Base-by-base conservation (phyloP, 768 basidiomycete species). In the Lactifluus hygrophoroides region DNA sequence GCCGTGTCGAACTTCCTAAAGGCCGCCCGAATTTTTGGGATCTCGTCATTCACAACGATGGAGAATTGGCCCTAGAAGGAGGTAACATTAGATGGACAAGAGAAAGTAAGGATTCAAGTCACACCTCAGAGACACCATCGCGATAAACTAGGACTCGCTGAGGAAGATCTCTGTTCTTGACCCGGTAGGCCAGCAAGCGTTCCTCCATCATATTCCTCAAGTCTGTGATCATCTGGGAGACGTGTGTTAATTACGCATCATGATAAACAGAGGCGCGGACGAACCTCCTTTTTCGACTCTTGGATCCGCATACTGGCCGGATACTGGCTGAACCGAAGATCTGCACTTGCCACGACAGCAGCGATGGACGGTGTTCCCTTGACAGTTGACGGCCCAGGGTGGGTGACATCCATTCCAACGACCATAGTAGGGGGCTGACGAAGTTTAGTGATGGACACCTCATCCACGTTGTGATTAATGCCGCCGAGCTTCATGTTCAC, bases 121-220 rank as follows among this genome's bases (percentile, higher is more conserved):
- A 35, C 51, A 85, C 88, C 72, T 90, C 88, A 2, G 88, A 89
- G 28, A 91, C 88, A 49, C 90, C 90, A 67, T 91, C 90, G 8
- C 80, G 74, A 64, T 79, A 81, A n/a, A 81, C 76, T n/a, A 81
- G 55, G 48, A 81, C 58, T 19, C 80, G 76, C 4, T 67, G 61
- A 3, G 80, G 80, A 19, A 81, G 71, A 21, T 69, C 70, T 2
- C 51, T 65, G 50, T 71, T 76, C 52, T 62, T 72, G 27, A 55
- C 62, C 42, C 70, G 64, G 71, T 72, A 82, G n/a, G 72, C 66
- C 17, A 68, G 64, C 23, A 82, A 61, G 21, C 80, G 72, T 43
- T 74, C 76, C 14, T 73, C 58, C 74, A 82, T 78, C 80, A 81
- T 82, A 7, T 64, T 59, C 23, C 66, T 66, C 21, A 81, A 70